Percentiles rank a stretch among this genome's conserved stretches.
These are phyloP conservation scores for Chlamydomonas eustigma DNA, from an alignment of 139 green algal species.

Conservation along the genomic window DNA sequence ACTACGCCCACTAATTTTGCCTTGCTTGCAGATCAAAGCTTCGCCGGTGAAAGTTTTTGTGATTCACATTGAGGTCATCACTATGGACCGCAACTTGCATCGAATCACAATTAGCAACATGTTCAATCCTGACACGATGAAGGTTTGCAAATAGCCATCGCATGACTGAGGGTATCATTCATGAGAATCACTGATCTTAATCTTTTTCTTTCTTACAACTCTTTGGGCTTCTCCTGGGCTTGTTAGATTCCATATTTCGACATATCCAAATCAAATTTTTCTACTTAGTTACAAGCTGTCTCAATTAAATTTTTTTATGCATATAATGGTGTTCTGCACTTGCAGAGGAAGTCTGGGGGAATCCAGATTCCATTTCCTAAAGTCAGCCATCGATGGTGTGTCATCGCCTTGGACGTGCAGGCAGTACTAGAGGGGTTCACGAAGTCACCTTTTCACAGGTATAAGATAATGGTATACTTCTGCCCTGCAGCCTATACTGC, in stretches of 20 bases:
- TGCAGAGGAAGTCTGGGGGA: conserved; percentile 24
- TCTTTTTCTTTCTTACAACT: too few species aligned
- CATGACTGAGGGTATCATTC: background rate
- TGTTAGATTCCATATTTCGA: too few species aligned
- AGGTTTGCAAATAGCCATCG: background rate
- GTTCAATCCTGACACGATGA: conserved; percentile 26
- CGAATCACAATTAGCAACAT: conserved; percentile 68
- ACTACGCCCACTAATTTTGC: too few species aligned
- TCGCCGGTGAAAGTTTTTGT: conserved; percentile 49
- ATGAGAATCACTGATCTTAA: too few species aligned
- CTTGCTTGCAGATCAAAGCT: conserved; percentile 43
- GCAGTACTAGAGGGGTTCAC: conserved; percentile 24
- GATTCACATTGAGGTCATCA: conserved; percentile 56
- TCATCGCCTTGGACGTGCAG: conserved; percentile 59
- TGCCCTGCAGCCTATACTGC: too few species aligned
- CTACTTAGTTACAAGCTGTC: too few species aligned
- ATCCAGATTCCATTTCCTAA: conserved; percentile 46
- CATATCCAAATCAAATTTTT: too few species aligned
- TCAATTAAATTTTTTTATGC: too few species aligned
- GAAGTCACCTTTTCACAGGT: conserved; percentile 35
- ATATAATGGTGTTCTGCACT: background rate
- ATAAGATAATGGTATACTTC: too few species aligned
- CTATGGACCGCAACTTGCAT: conserved; percentile 41
- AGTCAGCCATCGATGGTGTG: conserved; percentile 45
- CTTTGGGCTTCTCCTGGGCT: too few species aligned